Evolutionary conservation across 176 grass and related monocot genomes (phyloP).

Genomic region (Canna indica): DNA sequence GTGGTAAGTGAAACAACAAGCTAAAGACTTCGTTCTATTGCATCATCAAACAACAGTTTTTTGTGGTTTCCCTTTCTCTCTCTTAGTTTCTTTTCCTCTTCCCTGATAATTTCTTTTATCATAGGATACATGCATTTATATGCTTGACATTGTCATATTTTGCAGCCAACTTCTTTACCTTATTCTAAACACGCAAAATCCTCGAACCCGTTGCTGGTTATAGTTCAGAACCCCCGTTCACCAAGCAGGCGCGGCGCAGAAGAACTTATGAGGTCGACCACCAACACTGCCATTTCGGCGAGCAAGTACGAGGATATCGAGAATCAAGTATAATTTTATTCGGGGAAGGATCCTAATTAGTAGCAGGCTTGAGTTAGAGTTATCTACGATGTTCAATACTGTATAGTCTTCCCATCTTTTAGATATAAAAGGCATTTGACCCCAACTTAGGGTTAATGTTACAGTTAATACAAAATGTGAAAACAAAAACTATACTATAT

Average conservation of each 20-base stretch:
- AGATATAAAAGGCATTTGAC: neutral
- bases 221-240: conserved; percentile 15
- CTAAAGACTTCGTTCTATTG: too few species aligned
- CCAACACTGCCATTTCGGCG: neutral
- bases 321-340: neutral
- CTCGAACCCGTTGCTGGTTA: neutral
- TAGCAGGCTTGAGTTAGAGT: neutral
- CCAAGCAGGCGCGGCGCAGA: neutral
- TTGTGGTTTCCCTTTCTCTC: neutral
- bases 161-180: conserved; percentile 23
- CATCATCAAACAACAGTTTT: neutral
- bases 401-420: neutral
- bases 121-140: neutral
- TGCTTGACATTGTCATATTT: neutral
- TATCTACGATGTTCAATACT: neutral
- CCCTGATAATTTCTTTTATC: neutral
- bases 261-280: neutral
- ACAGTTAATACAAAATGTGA: too few species aligned
- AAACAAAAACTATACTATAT: too few species aligned
- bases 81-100: too few species aligned
- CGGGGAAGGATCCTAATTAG: neutral
- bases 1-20: conserved; percentile 41
- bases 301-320: neutral
- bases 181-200: conserved; percentile 2
- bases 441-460: neutral